Base-by-base conservation (phyloP, 768 basidiomycete species). In the Rhodotorula babjevae region DNA sequence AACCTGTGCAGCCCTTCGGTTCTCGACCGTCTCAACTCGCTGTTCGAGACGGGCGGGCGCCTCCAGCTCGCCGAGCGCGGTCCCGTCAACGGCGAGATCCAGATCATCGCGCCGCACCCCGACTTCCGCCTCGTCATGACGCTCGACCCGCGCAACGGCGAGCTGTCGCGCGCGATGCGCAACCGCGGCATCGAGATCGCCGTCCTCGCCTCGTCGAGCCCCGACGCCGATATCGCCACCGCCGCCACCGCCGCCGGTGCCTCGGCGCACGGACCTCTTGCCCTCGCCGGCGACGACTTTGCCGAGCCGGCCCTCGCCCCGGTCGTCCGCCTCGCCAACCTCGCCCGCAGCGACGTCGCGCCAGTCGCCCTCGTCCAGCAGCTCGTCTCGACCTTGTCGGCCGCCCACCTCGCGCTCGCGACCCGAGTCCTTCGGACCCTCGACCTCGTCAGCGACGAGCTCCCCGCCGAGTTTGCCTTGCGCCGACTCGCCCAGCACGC, bases 81-180 rank as follows among this genome's bases (percentile, higher is more conserved):
- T 0, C 86, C 88, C 47, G 87, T 93, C 63, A 82, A 90, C 70
- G 93, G 91, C 36, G 81, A 84, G 31, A 87, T 93, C 5, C 87
- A 92, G 76, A 80, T 87, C 63, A 82, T 98, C 73, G 83, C 81
- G 55, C 94, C 96, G 3, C 94, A 98, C 79, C 87, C 89, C 4
- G 84, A 89, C 76, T 99, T 99, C 82, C 86, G 94, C 40, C 83
- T 99, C 11, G 90, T 98, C 82, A 95, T 99, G 93, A 87, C 88
- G 4, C 87, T 94, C 63, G 92, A 99, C 79, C 90, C 92, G 42
- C 88, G 89, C 72, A 85, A 89, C 72, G 96, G 96, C 58, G 96
- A 99, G 81, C 83, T 98, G 19, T 98, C 96, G 3, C 86, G 96
- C 50, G 96, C 96, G 4, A 99, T 99, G 96, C 89, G 96, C 36